Evolutionary conservation across 306 rosid species (phyloP).

Genomic region (Castanea sativa): DNA sequence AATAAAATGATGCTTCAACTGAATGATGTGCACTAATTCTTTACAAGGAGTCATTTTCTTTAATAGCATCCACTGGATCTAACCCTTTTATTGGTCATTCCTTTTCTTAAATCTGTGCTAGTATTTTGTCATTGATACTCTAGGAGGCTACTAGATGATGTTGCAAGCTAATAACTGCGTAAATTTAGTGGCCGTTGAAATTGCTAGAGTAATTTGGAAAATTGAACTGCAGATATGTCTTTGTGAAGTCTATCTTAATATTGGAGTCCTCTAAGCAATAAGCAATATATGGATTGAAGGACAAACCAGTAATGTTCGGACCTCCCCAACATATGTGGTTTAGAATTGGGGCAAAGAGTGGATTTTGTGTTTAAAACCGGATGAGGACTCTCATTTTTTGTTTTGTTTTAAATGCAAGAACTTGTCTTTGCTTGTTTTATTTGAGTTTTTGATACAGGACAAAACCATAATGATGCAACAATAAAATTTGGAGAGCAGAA

Average conservation of each 20-base stretch:
- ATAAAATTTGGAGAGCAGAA: too few relatives aligned
- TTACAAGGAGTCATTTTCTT: not conserved
- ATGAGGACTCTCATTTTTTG: not conserved
- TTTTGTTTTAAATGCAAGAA: not conserved
- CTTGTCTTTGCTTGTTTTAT: not conserved
- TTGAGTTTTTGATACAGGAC: not conserved
- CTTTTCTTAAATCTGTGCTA: too few relatives aligned
- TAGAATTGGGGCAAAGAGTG: not conserved
- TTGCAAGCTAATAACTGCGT: not conserved
- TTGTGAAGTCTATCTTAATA: not conserved
- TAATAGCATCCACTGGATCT: not conserved
- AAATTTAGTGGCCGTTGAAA: not conserved
- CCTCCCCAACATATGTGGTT: not conserved
- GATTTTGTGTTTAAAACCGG: not conserved
- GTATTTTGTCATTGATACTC: not conserved
- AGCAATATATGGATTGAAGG: not conserved
- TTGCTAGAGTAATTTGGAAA: not conserved
- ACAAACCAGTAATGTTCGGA: not conserved
- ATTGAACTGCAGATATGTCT: not conserved
- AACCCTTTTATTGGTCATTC: too few relatives aligned
- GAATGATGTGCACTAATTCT: not conserved
- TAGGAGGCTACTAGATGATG: not conserved
- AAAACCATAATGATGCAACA: too few relatives aligned
- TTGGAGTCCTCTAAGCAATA: not conserved
- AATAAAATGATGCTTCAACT: not conserved